Conservation (phyloP, 352 stramenopile species). For the Phytopythium cucurbitacearum region DNA sequence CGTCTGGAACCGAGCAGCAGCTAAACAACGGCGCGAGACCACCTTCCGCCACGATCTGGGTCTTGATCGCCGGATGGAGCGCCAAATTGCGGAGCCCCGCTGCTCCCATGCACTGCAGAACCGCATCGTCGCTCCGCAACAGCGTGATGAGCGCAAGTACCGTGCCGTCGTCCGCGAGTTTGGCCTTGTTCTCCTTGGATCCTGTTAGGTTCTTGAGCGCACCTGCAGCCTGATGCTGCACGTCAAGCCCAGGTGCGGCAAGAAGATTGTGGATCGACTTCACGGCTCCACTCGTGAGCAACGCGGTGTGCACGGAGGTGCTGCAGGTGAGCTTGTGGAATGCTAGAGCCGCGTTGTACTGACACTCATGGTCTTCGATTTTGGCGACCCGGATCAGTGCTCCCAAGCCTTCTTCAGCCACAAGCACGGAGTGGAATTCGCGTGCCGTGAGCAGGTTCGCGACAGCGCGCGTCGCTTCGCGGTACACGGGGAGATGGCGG, state of each 20-base stretch:
- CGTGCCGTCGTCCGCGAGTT: slow-evolving; percentile 75
- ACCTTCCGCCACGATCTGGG: slow-evolving; percentile 60
- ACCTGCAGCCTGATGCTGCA: slow-evolving; percentile 87
- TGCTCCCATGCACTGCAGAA: slow-evolving; percentile 85
- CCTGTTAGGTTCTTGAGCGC: slow-evolving; percentile 90
- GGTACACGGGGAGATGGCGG: slow-evolving; percentile 86
- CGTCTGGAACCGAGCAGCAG: slow-evolving; percentile 49
- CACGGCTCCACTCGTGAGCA: slow-evolving; percentile 59
- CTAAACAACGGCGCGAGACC: slow-evolving; percentile 60
- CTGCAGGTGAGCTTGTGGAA: slow-evolving; percentile 90
- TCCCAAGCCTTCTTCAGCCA: slow-evolving; percentile 82
- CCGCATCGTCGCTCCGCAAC: slow-evolving; percentile 64
- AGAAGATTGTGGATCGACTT: slow-evolving; percentile 72
- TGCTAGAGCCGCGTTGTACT: slow-evolving; percentile 85
- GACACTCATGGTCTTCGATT: slow-evolving; percentile 88
- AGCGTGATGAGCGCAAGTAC: slow-evolving; percentile 84
- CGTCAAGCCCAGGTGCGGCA: slow-evolving; percentile 57
- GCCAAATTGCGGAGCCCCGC: slow-evolving; percentile 87
- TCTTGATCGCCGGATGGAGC: slow-evolving; percentile 69
- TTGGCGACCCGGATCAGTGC: slow-evolving; percentile 85
- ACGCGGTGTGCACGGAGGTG: slow-evolving; percentile 49
- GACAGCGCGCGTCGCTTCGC: slow-evolving; percentile 88
- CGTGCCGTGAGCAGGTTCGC: slow-evolving; percentile 88
- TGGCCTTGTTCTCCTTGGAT: slow-evolving; percentile 90
- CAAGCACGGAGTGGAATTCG: slow-evolving; percentile 75